These are phyloP conservation scores for Agaricus blazei DNA, from an alignment of 768 basidiomycete genomes.

Conservation along the genomic window DNA sequence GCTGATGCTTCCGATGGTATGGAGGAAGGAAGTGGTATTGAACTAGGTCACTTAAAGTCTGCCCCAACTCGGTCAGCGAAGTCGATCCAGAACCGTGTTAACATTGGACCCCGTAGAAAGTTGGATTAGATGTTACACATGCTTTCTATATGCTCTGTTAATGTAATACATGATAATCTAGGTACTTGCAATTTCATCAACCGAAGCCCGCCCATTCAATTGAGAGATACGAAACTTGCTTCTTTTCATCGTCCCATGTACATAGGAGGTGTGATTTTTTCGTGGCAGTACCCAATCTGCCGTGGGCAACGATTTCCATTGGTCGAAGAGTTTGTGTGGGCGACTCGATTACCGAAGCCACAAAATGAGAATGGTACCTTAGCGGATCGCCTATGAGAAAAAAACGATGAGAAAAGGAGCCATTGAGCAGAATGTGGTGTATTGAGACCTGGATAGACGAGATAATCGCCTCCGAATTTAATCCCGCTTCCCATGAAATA, in stretches of 20 bases:
- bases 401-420: background rate
- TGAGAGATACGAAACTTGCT: constrained; percentile 66
- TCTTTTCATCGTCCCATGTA: constrained; percentile 73
- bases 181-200: constrained; percentile 18
- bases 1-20: constrained; percentile 53
- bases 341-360: constrained; percentile 73
- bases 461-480: constrained; percentile 93
- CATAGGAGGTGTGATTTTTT: constrained; percentile 95
- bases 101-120: constrained; percentile 39
- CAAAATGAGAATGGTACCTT: constrained; percentile 96
- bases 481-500: constrained; percentile 87
- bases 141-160: too few relatives aligned
- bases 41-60: constrained; percentile 22
- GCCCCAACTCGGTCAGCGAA: constrained; percentile 11
- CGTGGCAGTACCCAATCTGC: constrained; percentile 91
- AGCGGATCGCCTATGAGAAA: constrained; percentile 73
- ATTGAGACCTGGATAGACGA: constrained; percentile 84
- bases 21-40: constrained; percentile 49
- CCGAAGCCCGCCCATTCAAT: constrained; percentile 94
- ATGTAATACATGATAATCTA: too few relatives aligned
- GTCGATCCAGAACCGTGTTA: constrained; percentile 24
- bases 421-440: constrained; percentile 16
- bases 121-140: constrained; percentile 30
- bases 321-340: constrained; percentile 59
- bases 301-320: constrained; percentile 95